Percentiles rank a stretch among this genome's conserved stretches.
phyloP scores from a whole-genome alignment of 2,329 filamentous ascomycete species.

The Alternaria arbusti region DNA sequence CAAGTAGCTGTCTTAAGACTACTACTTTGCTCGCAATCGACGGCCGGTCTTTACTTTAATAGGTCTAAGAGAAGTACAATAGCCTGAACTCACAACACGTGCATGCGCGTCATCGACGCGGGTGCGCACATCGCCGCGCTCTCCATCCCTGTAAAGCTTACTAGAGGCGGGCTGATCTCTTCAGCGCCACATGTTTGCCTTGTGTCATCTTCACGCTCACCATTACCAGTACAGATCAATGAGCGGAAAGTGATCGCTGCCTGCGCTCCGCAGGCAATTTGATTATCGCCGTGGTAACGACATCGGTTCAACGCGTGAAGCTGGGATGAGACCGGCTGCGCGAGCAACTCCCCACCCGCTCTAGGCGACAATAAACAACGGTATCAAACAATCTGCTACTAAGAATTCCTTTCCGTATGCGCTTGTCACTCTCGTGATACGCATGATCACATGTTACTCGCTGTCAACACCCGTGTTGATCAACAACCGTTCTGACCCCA shows the following conservation, averaged over 20 bases:
- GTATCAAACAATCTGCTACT: background rate
- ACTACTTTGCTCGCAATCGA: background rate
- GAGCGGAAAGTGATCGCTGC: background rate
- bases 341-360: background rate
- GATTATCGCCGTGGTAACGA: background rate
- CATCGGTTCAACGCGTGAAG: background rate
- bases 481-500: background rate
- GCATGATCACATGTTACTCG: background rate
- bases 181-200: background rate
- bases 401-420: background rate
- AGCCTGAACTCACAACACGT: background rate
- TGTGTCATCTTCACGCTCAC: background rate
- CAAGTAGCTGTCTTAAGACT: background rate
- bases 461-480: background rate
- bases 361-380: background rate
- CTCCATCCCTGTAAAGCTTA: background rate
- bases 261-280: background rate
- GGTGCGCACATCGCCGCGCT: background rate
- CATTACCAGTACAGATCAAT: background rate
- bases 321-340: background rate
- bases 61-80: background rate
- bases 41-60: background rate
- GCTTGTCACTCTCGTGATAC: background rate
- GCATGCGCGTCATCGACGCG: background rate
- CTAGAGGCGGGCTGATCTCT: background rate